Base-by-base conservation (phyloP, 148 eudicot genomes). In the Beta vulgaris region DNA sequence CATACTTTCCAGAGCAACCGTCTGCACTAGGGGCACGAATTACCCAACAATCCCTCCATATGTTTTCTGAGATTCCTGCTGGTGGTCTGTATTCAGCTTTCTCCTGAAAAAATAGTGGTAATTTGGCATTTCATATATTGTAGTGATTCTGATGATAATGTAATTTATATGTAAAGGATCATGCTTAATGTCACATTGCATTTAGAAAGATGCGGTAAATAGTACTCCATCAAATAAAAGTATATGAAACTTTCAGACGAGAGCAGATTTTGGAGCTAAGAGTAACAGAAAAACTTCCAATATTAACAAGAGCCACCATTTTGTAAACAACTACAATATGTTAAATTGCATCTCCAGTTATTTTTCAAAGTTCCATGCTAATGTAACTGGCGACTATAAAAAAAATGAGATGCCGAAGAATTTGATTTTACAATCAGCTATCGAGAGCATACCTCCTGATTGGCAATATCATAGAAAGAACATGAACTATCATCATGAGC, bases 31-130 rank as follows among this genome's bases (percentile, higher is more conserved):
- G 89, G 63, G 97, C 98, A 59, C 93, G 93, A 36, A 91, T 63
- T 71, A 91, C 77, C 98, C 98, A 94, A 74, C 98, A 94, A 78
- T 94, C 98, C 72, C 88, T 86, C 98, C 97, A 94, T 53, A 89
- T 66, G 76, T 91, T 87, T 68, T 87, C 84, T 19, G 89, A 82
- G 61, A 87, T 75, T 78, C 82, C 91, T 53, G 81, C 59, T 26
- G 91, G 98, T 64, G 96, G 91, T 84, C 78, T 86, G 84, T 87
- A 94, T 73, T 81, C 90, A 51, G 93, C 87, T 77, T 94, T 94
- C 79, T 84, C 96, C 98, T 94, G 86, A 58, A 79, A 66, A 32
- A 39, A 35, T 43, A 59, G 31, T 9, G 23, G 39, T 25, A 66
- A 13, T 42, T 44, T 21, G 31, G 49, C 32, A 32, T 57, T 43